Base-by-base conservation (phyloP, 768 basidiomycete species). In the Nevesoporus exiguus region DNA sequence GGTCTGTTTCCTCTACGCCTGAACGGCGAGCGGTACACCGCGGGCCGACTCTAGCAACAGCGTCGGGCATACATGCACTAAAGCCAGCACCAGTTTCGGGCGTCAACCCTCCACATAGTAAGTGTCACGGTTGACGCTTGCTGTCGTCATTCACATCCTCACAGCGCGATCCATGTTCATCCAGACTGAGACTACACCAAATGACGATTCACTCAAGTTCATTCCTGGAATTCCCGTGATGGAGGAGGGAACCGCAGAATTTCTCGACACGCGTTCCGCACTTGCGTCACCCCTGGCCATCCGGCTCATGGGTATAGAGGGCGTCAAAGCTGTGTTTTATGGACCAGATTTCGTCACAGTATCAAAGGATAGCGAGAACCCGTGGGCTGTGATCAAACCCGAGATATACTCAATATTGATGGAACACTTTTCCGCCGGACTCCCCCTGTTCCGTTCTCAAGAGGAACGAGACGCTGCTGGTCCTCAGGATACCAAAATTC, bases 301-400 rank as follows among this genome's bases (percentile, higher is more conserved):
- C 52, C 85, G 92, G 9, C 81, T 99, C 22, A 92, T 99, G 84
- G 93, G 93, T 49, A 84, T 98, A 54, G 88, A 96, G 43, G 97
- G 97, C 48, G 88, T 99, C 51, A 82, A 80, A 31, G 81, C 79
- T 42, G 81, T 98, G 25, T 98, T 98, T 70, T 99, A 91, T 68
- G 97, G 97, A 0, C 97, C 97, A 7, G 97, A 99, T 73, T 99
- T 99, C 66, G 93, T 99, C 65, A 95, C 93, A 4, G 89, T 98
- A 36, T 92, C 91, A 37, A 98, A 98, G 73, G 86, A 90, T 61
- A 78, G 83, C 44, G 92, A 91, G 66, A 82, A 84, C 62, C 74
- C 83, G 13, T 99, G 97, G 97, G 72, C 88, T 1, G 82, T 96
- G 43, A 72, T 98, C 61, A 99, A 99, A 70, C 97, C 97, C 21